Percentiles rank a stretch among this genome's conserved stretches.
phyloP scores from a whole-genome alignment of 768 basidiomycete species.

The Mycena floridula region DNA sequence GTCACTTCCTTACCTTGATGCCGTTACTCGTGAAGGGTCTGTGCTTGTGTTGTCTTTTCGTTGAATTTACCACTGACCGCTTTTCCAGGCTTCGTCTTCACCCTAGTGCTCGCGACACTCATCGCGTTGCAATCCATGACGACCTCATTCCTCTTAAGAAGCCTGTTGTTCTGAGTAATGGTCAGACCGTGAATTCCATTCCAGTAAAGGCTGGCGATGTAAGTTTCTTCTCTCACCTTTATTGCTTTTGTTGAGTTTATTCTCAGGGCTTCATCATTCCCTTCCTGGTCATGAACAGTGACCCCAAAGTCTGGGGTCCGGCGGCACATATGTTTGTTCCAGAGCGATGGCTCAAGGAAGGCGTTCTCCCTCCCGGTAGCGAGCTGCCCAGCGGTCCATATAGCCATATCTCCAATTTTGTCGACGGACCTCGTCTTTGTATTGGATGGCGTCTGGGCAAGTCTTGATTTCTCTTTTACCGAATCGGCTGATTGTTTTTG shows the following conservation, averaged over 20 bases:
- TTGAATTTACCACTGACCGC: too few relatives aligned
- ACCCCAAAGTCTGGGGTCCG: constrained; percentile 9
- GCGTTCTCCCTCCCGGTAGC: background rate
- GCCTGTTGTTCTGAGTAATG: background rate
- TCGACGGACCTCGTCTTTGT: constrained; percentile 3
- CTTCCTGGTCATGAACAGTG: constrained; percentile 5
- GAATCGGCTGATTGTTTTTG: background rate
- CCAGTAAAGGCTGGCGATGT: constrained; percentile 2
- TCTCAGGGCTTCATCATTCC: constrained; percentile 1
- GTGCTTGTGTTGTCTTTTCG: too few relatives aligned
- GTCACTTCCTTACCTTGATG: constrained; percentile 5
- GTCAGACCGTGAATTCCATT: constrained; percentile 1
- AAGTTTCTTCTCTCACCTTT: too few relatives aligned
- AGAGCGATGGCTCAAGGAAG: constrained; percentile 7
- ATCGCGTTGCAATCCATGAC: background rate
- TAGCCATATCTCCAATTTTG: constrained; percentile 2
- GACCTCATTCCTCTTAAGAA: background rate
- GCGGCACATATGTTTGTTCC: constrained; percentile 6
- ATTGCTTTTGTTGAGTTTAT: too few relatives aligned
- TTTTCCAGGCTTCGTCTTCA: constrained; percentile 1
- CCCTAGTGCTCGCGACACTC: background rate
- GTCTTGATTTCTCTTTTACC: background rate
- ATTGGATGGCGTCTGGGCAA: constrained; percentile 4
- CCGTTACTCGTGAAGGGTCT: constrained; percentile 4
- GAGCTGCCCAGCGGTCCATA: constrained; percentile 1